Evolutionary conservation across 768 basidiomycete species (phyloP).

Genomic region (Rhodotorula graminis): DNA sequence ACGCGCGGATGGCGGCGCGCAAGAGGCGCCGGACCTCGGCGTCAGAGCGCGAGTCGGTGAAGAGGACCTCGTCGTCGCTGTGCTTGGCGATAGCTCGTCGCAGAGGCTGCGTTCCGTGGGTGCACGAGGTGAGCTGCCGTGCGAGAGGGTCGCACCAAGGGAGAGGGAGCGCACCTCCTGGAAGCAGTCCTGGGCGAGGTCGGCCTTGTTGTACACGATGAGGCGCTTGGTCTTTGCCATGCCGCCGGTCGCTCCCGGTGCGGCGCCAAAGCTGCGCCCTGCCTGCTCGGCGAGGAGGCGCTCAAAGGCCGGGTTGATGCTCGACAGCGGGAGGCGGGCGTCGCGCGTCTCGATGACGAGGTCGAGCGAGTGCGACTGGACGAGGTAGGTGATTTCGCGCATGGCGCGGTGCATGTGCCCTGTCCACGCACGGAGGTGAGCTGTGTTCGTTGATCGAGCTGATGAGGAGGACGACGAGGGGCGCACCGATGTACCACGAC

Average conservation of each 20-base stretch:
- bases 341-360: constrained; percentile 93
- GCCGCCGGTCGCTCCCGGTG: neutral
- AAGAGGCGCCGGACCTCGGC: constrained; percentile 47
- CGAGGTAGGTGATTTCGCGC: constrained; percentile 39
- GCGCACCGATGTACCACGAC: constrained; percentile 37
- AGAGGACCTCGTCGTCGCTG: constrained; percentile 47
- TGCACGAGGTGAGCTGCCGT: too few species aligned
- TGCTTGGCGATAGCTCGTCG: constrained; percentile 46
- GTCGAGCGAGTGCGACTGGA: constrained; percentile 60
- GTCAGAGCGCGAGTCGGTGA: constrained; percentile 47
- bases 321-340: constrained; percentile 84
- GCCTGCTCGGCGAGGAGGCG: constrained; percentile 47
- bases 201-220: constrained; percentile 87
- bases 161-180: constrained; percentile 58
- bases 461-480: neutral
- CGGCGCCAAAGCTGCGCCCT: constrained; percentile 41
- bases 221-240: constrained; percentile 57
- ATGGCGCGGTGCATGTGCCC: constrained; percentile 41
- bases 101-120: constrained; percentile 50
- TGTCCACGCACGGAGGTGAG: neutral
- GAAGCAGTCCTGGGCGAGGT: constrained; percentile 83
- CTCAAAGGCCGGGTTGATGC: constrained; percentile 86
- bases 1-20: constrained; percentile 46
- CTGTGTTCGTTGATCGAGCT: neutral
- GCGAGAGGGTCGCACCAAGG: too few species aligned